These are phyloP conservation scores for Fusarium staphyleae DNA, from an alignment of 2,329 filamentous ascomycete genomes.

Conservation along the genomic window DNA sequence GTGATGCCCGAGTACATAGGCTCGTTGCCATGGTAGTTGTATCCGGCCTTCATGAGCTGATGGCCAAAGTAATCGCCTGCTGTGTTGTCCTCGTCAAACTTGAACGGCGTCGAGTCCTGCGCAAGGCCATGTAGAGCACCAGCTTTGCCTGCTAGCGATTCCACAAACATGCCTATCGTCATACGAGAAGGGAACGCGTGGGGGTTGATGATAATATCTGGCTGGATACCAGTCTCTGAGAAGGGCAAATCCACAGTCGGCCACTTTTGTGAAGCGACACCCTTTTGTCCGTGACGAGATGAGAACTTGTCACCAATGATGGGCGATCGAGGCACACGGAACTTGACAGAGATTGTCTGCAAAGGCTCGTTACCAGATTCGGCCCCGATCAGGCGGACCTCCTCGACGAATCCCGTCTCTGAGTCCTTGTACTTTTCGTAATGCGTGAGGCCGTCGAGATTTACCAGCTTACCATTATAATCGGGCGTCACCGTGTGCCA, in stretches of 20 bases:
- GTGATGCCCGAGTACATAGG: constrained; percentile 99
- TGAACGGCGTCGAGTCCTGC: constrained; percentile 94
- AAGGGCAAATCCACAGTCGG: constrained; percentile 94
- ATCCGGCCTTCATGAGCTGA: constrained; percentile 92
- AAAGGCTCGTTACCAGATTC: constrained; percentile 83
- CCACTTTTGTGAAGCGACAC: constrained; percentile 96
- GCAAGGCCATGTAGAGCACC: constrained; percentile 94
- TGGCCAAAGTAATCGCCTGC: constrained; percentile 95
- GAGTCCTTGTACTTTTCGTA: constrained; percentile 95
- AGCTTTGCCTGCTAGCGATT: constrained; percentile 94
- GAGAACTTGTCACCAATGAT: constrained; percentile 99
- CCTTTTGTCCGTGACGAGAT: constrained; percentile 97
- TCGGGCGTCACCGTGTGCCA: constrained; percentile 89
- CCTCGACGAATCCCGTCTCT: constrained; percentile 88
- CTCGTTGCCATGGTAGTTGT: constrained; percentile 98
- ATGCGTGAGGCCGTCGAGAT: constrained; percentile 84
- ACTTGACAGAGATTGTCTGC: constrained; percentile 90
- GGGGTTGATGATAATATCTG: constrained; percentile 98
- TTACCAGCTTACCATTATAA: constrained; percentile 78
- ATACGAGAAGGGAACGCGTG: constrained; percentile 99
- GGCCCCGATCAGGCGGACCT: constrained; percentile 87
- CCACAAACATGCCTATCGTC: constrained; percentile 99
- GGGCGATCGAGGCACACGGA: constrained; percentile 87
- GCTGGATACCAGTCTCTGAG: constrained; percentile 93
- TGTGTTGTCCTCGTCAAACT: constrained; percentile 90